Conservation (phyloP, 805 yeast species). For the Kodamaea neixiangensis region DNA sequence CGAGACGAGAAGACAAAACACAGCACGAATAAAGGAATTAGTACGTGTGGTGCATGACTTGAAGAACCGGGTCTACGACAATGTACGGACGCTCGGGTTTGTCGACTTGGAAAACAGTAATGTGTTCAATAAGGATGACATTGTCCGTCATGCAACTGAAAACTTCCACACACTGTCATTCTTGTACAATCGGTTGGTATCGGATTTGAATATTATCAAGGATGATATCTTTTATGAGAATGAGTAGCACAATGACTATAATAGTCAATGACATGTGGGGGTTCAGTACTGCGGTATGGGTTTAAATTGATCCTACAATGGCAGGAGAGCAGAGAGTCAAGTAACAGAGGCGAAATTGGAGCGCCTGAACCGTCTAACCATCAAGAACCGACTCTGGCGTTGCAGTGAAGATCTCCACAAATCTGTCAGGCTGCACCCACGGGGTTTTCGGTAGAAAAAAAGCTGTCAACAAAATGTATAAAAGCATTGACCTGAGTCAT, state of each 20-base stretch:
- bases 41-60: slow-evolving; percentile 14
- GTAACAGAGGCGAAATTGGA: not conserved
- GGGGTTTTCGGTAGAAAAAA: slow-evolving; percentile 4
- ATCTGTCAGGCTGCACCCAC: not conserved
- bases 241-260: not conserved
- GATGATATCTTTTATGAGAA: slow-evolving; percentile 25
- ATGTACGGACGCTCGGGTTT: slow-evolving; percentile 21
- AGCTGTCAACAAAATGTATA: not conserved
- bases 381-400: not conserved
- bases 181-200: slow-evolving; percentile 21
- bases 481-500: not conserved
- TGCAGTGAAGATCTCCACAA: not conserved
- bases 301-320: not conserved
- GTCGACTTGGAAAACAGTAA: slow-evolving; percentile 8
- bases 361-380: not conserved
- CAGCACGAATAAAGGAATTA: slow-evolving; percentile 13
- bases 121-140: slow-evolving; percentile 19
- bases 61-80: slow-evolving; percentile 20
- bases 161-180: slow-evolving; percentile 24
- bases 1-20: slow-evolving; percentile 6
- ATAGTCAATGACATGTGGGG: too few relatives aligned
- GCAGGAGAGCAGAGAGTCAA: too few relatives aligned
- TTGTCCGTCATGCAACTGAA: slow-evolving; percentile 25
- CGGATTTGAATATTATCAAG: slow-evolving; percentile 21
- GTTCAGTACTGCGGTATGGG: not conserved